Conservation (phyloP, 2,329 filamentous ascomycete genomes). For the Colletotrichum tropicale region DNA sequence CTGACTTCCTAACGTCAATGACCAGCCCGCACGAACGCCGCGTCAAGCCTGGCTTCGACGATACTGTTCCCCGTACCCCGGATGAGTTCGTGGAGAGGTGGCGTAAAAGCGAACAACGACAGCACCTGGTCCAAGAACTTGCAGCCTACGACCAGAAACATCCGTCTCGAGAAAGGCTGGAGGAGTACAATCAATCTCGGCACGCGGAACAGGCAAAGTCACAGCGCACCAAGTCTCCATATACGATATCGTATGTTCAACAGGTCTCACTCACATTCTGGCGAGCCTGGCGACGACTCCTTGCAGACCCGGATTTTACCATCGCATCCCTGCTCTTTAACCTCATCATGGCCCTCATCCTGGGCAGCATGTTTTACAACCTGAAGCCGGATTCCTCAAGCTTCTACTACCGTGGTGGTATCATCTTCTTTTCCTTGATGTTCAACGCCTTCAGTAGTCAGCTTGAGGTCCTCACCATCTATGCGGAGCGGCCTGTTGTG, state of each 20-base stretch:
- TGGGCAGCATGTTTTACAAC: slow-evolving; percentile 71
- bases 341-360: slow-evolving; percentile 30
- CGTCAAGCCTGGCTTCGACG: slow-evolving; percentile 27
- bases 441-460: slow-evolving; percentile 32
- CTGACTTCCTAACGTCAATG: slow-evolving; percentile 74
- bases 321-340: slow-evolving; percentile 58
- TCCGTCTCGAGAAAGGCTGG: neutral
- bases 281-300: slow-evolving; percentile 46
- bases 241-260: slow-evolving; percentile 51
- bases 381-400: slow-evolving; percentile 52
- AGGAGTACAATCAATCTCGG: neutral
- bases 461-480: slow-evolving; percentile 25
- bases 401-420: slow-evolving; percentile 49
- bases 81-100: slow-evolving; percentile 35
- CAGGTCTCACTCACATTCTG: slow-evolving; percentile 48
- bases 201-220: slow-evolving; percentile 30
- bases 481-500: slow-evolving; percentile 27
- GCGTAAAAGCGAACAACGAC: slow-evolving; percentile 27
- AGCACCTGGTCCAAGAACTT: slow-evolving; percentile 31
- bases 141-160: slow-evolving; percentile 26
- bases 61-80: slow-evolving; percentile 30
- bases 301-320: slow-evolving; percentile 49
- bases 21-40: slow-evolving; percentile 36
- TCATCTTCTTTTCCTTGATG: slow-evolving; percentile 33
- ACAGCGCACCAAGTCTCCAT: slow-evolving; percentile 53